Conservation (phyloP, 176 grass and related monocot genomes). For the Triticum dicoccoides region DNA sequence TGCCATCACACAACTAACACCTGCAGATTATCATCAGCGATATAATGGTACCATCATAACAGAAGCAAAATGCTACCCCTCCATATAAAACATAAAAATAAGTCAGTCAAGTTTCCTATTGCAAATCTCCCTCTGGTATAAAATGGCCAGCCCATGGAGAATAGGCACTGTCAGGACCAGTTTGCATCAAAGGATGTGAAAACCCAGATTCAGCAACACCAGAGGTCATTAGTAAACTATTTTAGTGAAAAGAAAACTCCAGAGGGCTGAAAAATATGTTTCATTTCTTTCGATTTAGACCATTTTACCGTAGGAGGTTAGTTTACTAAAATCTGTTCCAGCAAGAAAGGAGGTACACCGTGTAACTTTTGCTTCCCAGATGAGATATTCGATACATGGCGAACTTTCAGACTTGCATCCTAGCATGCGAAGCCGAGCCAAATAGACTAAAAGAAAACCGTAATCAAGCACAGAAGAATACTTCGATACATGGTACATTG, state of each 20-base stretch:
- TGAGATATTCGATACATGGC: background rate
- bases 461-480: background rate
- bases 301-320: background rate
- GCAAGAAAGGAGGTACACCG: background rate
- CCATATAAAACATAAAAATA: background rate
- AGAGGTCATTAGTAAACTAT: background rate
- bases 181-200: background rate
- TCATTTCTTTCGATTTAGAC: background rate
- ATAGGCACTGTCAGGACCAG: background rate
- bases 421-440: background rate
- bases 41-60: background rate
- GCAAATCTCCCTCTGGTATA: background rate
- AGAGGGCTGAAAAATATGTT: background rate
- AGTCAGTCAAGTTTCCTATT: background rate
- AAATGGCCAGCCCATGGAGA: background rate
- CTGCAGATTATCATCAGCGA: slow-evolving; percentile 30
- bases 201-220: background rate
- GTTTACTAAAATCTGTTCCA: background rate
- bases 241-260: background rate
- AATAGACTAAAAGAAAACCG: background rate
- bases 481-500: background rate
- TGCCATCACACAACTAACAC: slow-evolving; percentile 49
- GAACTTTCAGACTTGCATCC: background rate
- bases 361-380: background rate
- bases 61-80: background rate